Evolutionary conservation across 345 rosid species (phyloP), one percentile per base, ranked within the genome.

Genomic region (Gossypioides kirkii): DNA sequence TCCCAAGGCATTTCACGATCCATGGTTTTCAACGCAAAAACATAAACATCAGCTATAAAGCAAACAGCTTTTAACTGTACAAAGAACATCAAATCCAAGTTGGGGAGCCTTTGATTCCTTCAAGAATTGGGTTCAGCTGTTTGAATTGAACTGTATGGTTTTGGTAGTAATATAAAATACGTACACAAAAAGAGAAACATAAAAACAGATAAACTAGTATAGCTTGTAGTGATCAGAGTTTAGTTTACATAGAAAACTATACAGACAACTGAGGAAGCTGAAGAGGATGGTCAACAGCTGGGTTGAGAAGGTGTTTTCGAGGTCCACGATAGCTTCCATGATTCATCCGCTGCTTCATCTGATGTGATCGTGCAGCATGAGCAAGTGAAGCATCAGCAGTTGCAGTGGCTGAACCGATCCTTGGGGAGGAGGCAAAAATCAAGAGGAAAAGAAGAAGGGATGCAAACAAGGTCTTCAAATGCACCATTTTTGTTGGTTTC

Each of bases 301-400:
- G 89, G 69, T 80, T 77, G 46, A 73, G 64, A 60, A 83, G 75
- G 77, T 77, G 84, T n/a, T 83, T 75, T 59, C 56, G 61, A 42
- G 79, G 81, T n/a, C 85, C 84, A 1, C 87, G 82, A 56, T 72
- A 55, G 78, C 86, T 78, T 49, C 85, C 85, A 43, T 83, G 89
- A 69, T 83, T 80, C 59, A 80, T 60, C 77, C 59, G 20, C 18
- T 26, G 67, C 82, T 62, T 61, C 28, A 23, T 59, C 61, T 5
- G 23, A 7, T 53, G 75, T 20, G 69, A 12, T 20, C 59, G 4
- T 47, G 32, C 49, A 18, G 6, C 70, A 14, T 53, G 73, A 1
- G 20, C 32, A 17, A 61, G 26, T 10, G 46, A 8, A 18, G 10
- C 65, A 53, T 49, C 81, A 28, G 43, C 70, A 18, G 32, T 55